Conservation (phyloP, 768 basidiomycete genomes). For the Kondoa malvinella region DNA sequence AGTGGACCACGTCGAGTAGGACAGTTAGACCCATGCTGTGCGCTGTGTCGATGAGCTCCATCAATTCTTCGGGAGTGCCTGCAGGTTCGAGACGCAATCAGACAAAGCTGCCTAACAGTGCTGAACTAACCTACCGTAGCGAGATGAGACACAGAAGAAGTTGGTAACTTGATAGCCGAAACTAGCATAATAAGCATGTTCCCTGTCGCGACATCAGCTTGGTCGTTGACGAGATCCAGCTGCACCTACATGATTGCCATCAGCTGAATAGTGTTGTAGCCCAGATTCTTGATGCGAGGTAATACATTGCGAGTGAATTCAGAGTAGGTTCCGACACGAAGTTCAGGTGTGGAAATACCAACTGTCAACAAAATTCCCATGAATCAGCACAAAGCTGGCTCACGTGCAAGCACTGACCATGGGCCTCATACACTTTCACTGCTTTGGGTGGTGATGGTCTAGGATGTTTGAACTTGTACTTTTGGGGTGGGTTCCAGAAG, state of each 20-base stretch:
- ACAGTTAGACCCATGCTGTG: conserved; percentile 84
- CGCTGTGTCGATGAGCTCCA: conserved; percentile 84
- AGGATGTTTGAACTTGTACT: conserved; percentile 66
- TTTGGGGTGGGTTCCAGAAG: conserved; percentile 97
- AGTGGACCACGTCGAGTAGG: conserved; percentile 90
- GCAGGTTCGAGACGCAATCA: neutral
- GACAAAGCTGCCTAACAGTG: neutral
- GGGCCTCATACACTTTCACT: conserved; percentile 83
- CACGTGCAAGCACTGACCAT: conserved; percentile 34
- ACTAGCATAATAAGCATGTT: conserved; percentile 33
- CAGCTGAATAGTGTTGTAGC: conserved; percentile 92
- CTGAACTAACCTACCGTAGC: too few relatives aligned
- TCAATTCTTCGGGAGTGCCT: conserved; percentile 80
- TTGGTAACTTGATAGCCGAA: conserved; percentile 97
- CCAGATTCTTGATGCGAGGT: conserved; percentile 72
- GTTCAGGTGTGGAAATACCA: conserved; percentile 80
- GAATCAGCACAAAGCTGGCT: neutral
- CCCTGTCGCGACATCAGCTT: conserved; percentile 35
- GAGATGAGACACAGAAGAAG: conserved; percentile 90
- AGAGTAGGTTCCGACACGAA: conserved; percentile 79
- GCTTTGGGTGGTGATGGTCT: conserved; percentile 50
- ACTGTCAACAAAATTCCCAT: conserved; percentile 37
- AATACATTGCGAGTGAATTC: conserved; percentile 77
- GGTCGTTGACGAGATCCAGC: neutral
- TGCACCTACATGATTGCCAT: conserved; percentile 96